These are phyloP conservation scores for Microstroma glucosiphilum DNA, from an alignment of 1,284 basidiomycete genomes.

Conservation along the genomic window DNA sequence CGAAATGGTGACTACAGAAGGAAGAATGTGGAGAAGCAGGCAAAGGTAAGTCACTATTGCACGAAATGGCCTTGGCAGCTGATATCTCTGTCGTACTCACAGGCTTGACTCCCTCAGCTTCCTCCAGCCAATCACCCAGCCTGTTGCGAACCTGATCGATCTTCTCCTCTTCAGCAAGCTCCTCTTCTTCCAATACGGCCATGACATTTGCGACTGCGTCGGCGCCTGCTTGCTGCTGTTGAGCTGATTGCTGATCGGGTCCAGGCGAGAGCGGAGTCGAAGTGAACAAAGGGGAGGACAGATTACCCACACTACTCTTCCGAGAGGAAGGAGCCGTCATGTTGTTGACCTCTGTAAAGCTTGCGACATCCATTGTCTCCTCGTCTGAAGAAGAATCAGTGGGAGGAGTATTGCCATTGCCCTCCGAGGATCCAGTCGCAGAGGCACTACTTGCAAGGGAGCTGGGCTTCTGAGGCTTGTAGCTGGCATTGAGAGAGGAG, in stretches of 20 bases:
- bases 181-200: conserved; percentile 23
- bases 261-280: conserved; percentile 8
- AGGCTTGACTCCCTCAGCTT: conserved; percentile 23
- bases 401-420: not conserved
- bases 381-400: too few relatives aligned
- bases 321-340: too few relatives aligned
- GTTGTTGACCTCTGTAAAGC: too few relatives aligned
- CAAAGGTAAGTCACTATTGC: not conserved
- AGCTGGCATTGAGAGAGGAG: not conserved
- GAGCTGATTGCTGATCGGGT: conserved; percentile 11
- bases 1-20: conserved; percentile 22
- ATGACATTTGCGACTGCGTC: conserved; percentile 27
- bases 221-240: not conserved
- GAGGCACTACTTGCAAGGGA: conserved; percentile 4
- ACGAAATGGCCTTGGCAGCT: not conserved
- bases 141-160: conserved; percentile 36
- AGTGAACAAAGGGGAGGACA: not conserved
- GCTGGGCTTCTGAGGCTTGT: conserved; percentile 9
- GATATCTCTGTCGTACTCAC: conserved; percentile 9
- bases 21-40: not conserved
- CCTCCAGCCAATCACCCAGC: conserved; percentile 23
- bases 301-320: too few relatives aligned
- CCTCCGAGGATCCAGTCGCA: not conserved
- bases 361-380: too few relatives aligned
- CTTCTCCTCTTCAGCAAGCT: conserved; percentile 34